Evolutionary conservation across 2,329 filamentous ascomycete genomes (phyloP).

Genomic region (Pyrenochaeta sp.): DNA sequence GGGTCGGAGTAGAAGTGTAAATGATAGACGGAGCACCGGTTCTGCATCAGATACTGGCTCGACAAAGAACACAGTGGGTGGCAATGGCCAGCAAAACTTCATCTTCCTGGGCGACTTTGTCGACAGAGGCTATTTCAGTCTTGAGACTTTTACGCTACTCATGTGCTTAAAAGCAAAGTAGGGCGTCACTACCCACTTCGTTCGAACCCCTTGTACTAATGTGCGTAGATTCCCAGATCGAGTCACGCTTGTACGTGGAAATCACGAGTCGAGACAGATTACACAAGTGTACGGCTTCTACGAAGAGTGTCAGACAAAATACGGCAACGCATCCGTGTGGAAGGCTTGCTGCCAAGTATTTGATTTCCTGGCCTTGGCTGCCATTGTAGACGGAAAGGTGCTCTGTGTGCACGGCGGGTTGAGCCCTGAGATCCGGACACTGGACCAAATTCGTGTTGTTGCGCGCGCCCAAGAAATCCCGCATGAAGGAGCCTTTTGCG

Average conservation of each 20-base stretch:
- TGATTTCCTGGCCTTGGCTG: conserved; percentile 96
- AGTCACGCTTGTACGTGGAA: conserved; percentile 76
- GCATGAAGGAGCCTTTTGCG: conserved; percentile 98
- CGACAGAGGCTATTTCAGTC: conserved; percentile 76
- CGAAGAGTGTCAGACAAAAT: conserved; percentile 98
- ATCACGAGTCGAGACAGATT: conserved; percentile 98
- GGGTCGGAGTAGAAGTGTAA: conserved; percentile 55
- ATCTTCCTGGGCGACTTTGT: conserved; percentile 77
- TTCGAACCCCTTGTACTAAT: conserved; percentile 3
- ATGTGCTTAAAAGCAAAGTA: conserved; percentile 78
- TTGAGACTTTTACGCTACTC: conserved; percentile 76
- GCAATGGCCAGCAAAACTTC: conserved; percentile 72
- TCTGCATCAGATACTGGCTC: conserved; percentile 52
- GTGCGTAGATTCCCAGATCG: conserved; percentile 70
- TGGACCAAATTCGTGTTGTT: conserved; percentile 83
- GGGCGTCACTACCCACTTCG: conserved; percentile 24
- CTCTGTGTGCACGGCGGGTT: conserved; percentile 98
- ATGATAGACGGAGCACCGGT: conserved; percentile 50
- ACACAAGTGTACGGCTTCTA: conserved; percentile 99
- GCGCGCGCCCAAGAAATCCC: conserved; percentile 91
- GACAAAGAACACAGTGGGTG: conserved; percentile 51
- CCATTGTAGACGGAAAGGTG: conserved; percentile 98
- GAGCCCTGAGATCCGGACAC: conserved; percentile 93
- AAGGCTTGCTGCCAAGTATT: conserved; percentile 99
- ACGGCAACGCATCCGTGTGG: conserved; percentile 99